Percentiles rank a stretch among this genome's conserved stretches.
Conservation (phyloP, 495 filamentous ascomycete species). For the Ramalina peruviana region DNA sequence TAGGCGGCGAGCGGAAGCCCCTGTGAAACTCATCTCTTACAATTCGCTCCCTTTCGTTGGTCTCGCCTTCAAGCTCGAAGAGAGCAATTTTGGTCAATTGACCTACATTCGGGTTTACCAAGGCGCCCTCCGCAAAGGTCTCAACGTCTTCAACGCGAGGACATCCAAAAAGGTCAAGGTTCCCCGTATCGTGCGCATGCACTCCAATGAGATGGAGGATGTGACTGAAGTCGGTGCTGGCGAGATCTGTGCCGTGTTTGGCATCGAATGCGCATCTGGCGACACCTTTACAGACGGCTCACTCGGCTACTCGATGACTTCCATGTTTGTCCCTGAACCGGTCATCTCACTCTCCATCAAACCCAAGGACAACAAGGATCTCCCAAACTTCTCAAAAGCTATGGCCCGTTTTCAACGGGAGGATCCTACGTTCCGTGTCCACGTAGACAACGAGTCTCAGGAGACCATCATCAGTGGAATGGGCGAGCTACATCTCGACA, state of each 20-base stretch:
- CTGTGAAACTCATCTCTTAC: constrained; percentile 80
- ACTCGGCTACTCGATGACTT: constrained; percentile 90
- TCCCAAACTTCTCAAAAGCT: constrained; percentile 91
- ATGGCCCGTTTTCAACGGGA: constrained; percentile 98
- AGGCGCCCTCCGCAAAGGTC: constrained; percentile 73
- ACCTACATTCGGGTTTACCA: constrained; percentile 99
- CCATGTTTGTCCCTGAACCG: constrained; percentile 97
- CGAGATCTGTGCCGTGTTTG: constrained; percentile 97
- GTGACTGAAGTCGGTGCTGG: constrained; percentile 81
- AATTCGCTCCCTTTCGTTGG: constrained; percentile 89
- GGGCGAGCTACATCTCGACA: constrained; percentile 93
- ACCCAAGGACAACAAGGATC: constrained; percentile 87
- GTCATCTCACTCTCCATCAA: constrained; percentile 97
- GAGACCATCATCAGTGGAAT: constrained; percentile 98
- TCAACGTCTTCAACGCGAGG: constrained; percentile 85
- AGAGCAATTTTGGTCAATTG: constrained; percentile 95
- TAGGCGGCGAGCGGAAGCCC: constrained; percentile 56
- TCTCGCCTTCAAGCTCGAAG: constrained; percentile 96
- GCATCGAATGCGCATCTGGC: constrained; percentile 93
- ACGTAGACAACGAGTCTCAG: constrained; percentile 76
- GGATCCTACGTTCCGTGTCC: constrained; percentile 94
- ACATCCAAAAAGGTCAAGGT: constrained; percentile 93
- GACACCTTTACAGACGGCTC: constrained; percentile 96
- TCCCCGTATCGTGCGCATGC: constrained; percentile 97
- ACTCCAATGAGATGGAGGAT: constrained; percentile 99